Evolutionary conservation across 176 grass and related monocot species (phyloP).

Genomic region (Hordeum vulgare): MorexV3_pseudomolecules_assembly NC_058522.1:557208313-557208812

Average conservation of each 20-base stretch:
- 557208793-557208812: background rate
- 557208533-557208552: background rate
- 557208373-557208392: background rate
- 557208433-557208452: constrained; percentile 23
- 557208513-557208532: background rate
- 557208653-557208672: background rate
- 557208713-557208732: background rate
- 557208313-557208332: background rate
- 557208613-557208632: background rate
- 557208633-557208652: background rate
- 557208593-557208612: background rate
- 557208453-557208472: background rate
- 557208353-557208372: background rate
- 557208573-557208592: background rate
- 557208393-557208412: background rate
- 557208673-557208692: background rate
- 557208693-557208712: background rate
- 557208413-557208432: background rate
- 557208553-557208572: background rate
- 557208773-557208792: background rate
- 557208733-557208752: no score
- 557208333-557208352: background rate
- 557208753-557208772: background rate
- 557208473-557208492: background rate
- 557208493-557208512: constrained; percentile 22